A percentile compares a stretch with the other conserved stretches of the same genome.
Evolutionary conservation across 78 protist genomes (phyloP).

Genomic region (Andalucia godoyi): DNA sequence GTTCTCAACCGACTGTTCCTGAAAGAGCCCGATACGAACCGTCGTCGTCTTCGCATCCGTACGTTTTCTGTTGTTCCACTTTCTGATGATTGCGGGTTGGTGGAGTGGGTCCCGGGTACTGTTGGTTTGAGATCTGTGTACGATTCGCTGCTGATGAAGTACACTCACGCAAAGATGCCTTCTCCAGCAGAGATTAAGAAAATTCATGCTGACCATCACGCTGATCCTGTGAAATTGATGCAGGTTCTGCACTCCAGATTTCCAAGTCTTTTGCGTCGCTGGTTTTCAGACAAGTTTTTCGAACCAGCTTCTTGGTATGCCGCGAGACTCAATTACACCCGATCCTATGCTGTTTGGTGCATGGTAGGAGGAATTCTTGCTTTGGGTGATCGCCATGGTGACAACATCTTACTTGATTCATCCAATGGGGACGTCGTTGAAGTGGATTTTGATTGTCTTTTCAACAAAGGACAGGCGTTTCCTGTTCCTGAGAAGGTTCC

Average conservation of each 20-base stretch:
- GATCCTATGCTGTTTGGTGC: conserved; percentile 60
- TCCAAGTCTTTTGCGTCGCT: conserved; percentile 72
- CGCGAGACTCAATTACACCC: conserved; percentile 52
- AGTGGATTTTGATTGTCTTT: conserved; percentile 86
- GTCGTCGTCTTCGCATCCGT: conserved; percentile 29
- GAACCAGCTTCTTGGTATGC: conserved; percentile 72
- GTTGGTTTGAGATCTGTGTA: conserved; percentile 19
- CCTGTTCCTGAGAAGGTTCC: conserved; percentile 76
- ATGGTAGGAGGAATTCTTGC: conserved; percentile 81
- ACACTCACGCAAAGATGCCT: too few species aligned
- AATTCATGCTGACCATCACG: too few species aligned
- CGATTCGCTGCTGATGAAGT: too few species aligned
- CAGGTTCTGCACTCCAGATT: neutral
- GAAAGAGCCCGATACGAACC: conserved; percentile 45
- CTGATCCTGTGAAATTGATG: too few species aligned
- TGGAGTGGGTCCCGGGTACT: conserved; percentile 83
- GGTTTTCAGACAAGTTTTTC: conserved; percentile 62
- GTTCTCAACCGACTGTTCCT: conserved; percentile 54
- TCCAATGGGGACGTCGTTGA: conserved; percentile 68
- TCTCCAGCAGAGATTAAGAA: too few species aligned
- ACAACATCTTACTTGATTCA: conserved; percentile 78
- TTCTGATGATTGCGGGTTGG: conserved; percentile 66
- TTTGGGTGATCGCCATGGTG: conserved; percentile 86
- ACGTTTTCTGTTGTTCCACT: conserved; percentile 77
- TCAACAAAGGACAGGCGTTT: conserved; percentile 70